Conservation (phyloP, 2,329 filamentous ascomycete genomes). For the Celoporthe dispersa region DNA sequence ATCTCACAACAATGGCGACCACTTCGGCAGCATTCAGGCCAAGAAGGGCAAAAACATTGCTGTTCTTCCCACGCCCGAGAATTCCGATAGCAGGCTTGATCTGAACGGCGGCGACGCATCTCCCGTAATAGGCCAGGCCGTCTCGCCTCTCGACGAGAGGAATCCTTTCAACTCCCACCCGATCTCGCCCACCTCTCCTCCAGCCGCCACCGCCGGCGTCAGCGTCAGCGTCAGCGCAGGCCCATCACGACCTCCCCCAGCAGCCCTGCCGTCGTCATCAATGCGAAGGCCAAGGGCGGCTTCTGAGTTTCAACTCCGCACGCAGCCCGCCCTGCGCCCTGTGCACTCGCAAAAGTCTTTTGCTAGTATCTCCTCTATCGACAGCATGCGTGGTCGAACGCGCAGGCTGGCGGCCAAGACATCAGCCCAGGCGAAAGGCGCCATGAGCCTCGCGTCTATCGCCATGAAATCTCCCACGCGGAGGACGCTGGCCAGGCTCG, state of each 20-base stretch:
- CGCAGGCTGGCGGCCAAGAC: slow-evolving; percentile 23
- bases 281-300: background rate
- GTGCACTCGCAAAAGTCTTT: slow-evolving; percentile 26
- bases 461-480: slow-evolving; percentile 22
- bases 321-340: slow-evolving; percentile 22
- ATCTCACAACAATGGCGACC: background rate
- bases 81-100: background rate
- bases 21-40: background rate
- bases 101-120: background rate
- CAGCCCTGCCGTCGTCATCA: background rate
- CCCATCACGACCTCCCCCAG: background rate
- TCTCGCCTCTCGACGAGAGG: background rate
- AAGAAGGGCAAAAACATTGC: slow-evolving; percentile 5
- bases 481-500: slow-evolving; percentile 19
- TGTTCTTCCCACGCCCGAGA: slow-evolving; percentile 4
- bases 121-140: background rate
- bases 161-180: slow-evolving; percentile 10
- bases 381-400: slow-evolving; percentile 22
- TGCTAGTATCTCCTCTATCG: slow-evolving; percentile 23
- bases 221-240: background rate
- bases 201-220: background rate
- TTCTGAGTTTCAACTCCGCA: slow-evolving; percentile 2
- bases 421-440: slow-evolving; percentile 24
- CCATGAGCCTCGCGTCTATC: slow-evolving; percentile 23
- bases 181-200: background rate